Percentiles rank a stretch among this genome's conserved stretches.
Conservation (phyloP, 352 stramenopile genomes). For the Phytophthora aleatoria region DNA sequence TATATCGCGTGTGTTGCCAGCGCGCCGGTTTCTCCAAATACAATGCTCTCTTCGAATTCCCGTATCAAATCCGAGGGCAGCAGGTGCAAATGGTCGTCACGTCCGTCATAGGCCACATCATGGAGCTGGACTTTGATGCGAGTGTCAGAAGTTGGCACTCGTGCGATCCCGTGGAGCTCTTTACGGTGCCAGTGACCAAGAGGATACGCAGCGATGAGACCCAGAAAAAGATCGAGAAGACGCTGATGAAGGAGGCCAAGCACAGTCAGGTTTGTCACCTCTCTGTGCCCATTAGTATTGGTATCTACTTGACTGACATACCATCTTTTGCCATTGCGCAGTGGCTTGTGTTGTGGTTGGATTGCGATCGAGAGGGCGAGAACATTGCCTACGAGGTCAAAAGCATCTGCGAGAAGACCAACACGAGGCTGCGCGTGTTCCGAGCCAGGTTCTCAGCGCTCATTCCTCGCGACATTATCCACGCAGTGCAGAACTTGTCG, state of each 20-base stretch:
- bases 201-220: slow-evolving; percentile 81
- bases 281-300: background rate
- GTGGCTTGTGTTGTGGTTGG: slow-evolving; percentile 97
- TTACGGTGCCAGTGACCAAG: slow-evolving; percentile 90
- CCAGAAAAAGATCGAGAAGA: slow-evolving; percentile 90
- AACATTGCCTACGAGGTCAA: slow-evolving; percentile 99
- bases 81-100: slow-evolving; percentile 93
- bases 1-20: slow-evolving; percentile 33
- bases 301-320: slow-evolving; percentile 1
- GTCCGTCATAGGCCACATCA: slow-evolving; percentile 98
- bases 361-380: slow-evolving; percentile 99
- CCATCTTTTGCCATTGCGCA: slow-evolving; percentile 25
- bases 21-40: slow-evolving; percentile 80
- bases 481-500: slow-evolving; percentile 85
- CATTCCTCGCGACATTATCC: slow-evolving; percentile 91
- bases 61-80: slow-evolving; percentile 84
- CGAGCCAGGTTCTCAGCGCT: slow-evolving; percentile 94
- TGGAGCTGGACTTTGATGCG: slow-evolving; percentile 95
- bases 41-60: slow-evolving; percentile 93
- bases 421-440: slow-evolving; percentile 75
- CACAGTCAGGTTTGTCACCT: slow-evolving; percentile 57
- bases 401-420: slow-evolving; percentile 80
- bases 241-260: slow-evolving; percentile 88
- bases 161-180: slow-evolving; percentile 95
- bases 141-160: slow-evolving; percentile 91